These are phyloP conservation scores for Cryoendolithus antarcticus DNA, from an alignment of 2,329 filamentous ascomycete species.

Conservation along the genomic window DNA sequence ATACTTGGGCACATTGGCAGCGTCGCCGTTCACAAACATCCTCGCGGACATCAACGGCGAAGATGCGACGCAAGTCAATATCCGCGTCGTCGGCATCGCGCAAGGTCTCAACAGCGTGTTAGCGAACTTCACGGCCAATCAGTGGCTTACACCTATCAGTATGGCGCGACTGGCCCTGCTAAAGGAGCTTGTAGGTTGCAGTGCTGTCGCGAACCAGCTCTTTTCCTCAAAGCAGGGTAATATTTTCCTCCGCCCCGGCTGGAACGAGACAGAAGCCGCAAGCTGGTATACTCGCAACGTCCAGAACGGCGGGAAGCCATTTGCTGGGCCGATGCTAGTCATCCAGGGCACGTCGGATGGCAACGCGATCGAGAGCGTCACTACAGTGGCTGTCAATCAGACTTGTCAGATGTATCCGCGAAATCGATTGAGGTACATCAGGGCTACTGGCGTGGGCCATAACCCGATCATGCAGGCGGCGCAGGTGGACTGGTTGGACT, in stretches of 20 bases:
- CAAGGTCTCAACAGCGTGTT: constrained; percentile 14
- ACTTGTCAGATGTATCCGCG: constrained; percentile 13
- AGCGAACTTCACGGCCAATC: constrained; percentile 15
- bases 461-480: constrained; percentile 18
- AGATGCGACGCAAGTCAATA: constrained; percentile 6
- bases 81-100: constrained; percentile 9
- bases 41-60: constrained; percentile 19
- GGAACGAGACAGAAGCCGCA: constrained; percentile 5
- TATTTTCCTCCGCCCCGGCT: constrained; percentile 5
- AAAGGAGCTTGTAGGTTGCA: constrained; percentile 11
- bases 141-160: constrained; percentile 17
- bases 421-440: constrained; percentile 15
- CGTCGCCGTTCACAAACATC: constrained; percentile 14
- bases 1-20: constrained; percentile 27
- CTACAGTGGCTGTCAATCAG: constrained; percentile 12
- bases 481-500: constrained; percentile 22
- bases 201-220: constrained; percentile 6
- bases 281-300: constrained; percentile 15
- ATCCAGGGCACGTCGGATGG: constrained; percentile 23
- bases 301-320: constrained; percentile 20
- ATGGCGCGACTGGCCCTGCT: constrained; percentile 11
- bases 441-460: constrained; percentile 18
- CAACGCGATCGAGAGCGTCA: constrained; percentile 11
- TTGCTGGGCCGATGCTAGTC: constrained; percentile 27
- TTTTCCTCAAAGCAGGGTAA: constrained; percentile 6